Evolutionary conservation across 2,329 filamentous ascomycete genomes (phyloP).

Genomic region (Aspergillus floridensis): DNA sequence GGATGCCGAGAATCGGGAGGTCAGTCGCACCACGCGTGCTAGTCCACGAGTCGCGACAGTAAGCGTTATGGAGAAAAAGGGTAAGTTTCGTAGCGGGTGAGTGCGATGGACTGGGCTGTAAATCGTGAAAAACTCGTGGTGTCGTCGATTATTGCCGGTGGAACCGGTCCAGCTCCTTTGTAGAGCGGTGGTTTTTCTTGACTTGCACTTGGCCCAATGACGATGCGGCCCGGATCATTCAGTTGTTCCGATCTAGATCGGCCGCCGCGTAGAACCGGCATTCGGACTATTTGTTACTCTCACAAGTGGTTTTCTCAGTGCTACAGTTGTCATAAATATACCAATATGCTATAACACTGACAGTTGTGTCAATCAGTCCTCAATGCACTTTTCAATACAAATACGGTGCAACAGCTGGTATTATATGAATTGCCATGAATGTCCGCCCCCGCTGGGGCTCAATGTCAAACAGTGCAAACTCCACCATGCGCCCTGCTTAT

Average conservation of each 20-base stretch:
- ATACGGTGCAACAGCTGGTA: slow-evolving; percentile 13
- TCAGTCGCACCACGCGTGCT: slow-evolving; percentile 10
- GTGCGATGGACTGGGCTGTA: not conserved
- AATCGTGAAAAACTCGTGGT: not conserved
- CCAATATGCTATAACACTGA: no score
- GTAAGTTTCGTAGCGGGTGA: not conserved
- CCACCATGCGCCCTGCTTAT: slow-evolving; percentile 17
- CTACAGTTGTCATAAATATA: no score
- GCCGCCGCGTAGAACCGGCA: not conserved
- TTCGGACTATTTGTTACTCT: not conserved
- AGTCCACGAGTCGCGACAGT: not conserved
- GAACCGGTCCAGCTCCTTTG: not conserved
- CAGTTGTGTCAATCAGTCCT: no score
- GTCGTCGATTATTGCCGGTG: not conserved
- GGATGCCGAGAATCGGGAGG: slow-evolving; percentile 5
- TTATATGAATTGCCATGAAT: slow-evolving; percentile 9
- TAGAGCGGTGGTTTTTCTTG: not conserved
- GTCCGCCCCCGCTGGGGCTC: slow-evolving; percentile 7
- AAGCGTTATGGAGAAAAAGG: not conserved
- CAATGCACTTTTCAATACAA: not conserved
- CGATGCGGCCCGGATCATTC: slow-evolving; percentile 13
- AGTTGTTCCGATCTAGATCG: slow-evolving; percentile 17
- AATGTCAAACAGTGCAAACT: slow-evolving; percentile 10
- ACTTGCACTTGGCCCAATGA: slow-evolving; percentile 3
- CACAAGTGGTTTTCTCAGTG: no score